Evolutionary conservation across 306 rosid species (phyloP), one percentile per base, ranked within the genome.

Genomic region (Vigna hirtella): DNA sequence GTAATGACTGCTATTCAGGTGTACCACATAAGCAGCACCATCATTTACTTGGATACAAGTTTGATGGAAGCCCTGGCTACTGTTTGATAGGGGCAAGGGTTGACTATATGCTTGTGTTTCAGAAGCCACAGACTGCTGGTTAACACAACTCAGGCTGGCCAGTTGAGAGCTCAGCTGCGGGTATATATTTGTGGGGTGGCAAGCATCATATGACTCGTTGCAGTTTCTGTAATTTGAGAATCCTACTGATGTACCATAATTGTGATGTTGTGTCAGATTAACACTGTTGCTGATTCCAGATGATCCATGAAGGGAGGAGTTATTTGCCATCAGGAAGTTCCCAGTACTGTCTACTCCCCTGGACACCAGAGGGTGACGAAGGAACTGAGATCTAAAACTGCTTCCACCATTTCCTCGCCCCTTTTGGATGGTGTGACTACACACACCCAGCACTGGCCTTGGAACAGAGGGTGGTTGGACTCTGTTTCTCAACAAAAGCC

Each of bases 401-500:
- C 76, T 77, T 68, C 50, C 28, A 32, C 38, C 71, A 20, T 52
- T 81, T 76, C 55, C 81, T 72, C 81, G 83, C 59, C 70, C 87
- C 80, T 70, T 87, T 69, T 81, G 86, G 77, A 75, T 78, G 79
- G 57, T 48, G 72, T 62, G 80, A 64, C 64, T 48, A 6, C 66
- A 86, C 16, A 75, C 86, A 78, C 90, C 85, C 57, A 73, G 78
- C 26, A n/a, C 28, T 28, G 75, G 83, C 64, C 45, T 82, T 3
- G 91, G 58, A 43, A 49, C 66, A 40, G 66, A 9, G 66, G 38
- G 72, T 0, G 75, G 72, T 5, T 40, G 90, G 83, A 24, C 18
- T 79, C 91, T 85, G 72, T 48, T 83, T 63, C 81, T 83, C 18
- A 61, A 59, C 47, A 77, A 65, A 79, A 40, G 68, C 81, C 84